phyloP scores from a whole-genome alignment of 2,329 filamentous ascomycete species.

The Monilinia aucupariae region DNA sequence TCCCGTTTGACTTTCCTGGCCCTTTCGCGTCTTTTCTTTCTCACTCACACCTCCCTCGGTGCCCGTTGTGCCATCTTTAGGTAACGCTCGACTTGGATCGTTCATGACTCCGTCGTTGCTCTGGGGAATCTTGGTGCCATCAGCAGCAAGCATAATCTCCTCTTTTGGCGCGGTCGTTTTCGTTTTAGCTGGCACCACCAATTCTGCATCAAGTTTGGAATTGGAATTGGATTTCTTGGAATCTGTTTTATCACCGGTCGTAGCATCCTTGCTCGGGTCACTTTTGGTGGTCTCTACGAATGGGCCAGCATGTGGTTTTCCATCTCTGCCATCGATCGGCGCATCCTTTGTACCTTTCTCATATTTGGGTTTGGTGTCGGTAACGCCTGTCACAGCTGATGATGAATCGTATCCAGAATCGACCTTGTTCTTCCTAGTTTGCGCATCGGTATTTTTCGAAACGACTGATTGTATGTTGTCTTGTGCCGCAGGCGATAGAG shows the following conservation, averaged over 20 bases:
- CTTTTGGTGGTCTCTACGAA: constrained; percentile 54
- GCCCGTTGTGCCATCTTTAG: constrained; percentile 80
- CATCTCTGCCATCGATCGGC: constrained; percentile 87
- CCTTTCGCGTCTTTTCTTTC: constrained; percentile 71
- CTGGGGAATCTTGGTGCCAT: constrained; percentile 57
- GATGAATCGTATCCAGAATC: constrained; percentile 17
- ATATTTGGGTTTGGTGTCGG: constrained; percentile 32
- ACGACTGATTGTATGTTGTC: constrained; percentile 26
- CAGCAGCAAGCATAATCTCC: constrained; percentile 44
- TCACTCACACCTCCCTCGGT: constrained; percentile 86
- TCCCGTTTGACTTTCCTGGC: constrained; percentile 59
- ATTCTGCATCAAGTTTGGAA: constrained; percentile 34
- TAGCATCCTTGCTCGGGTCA: constrained; percentile 44
- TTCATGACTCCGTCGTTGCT: constrained; percentile 85
- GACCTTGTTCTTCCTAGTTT: constrained; percentile 21
- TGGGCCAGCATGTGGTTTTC: constrained; percentile 86
- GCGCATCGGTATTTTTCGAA: constrained; percentile 24
- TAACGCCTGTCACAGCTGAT: constrained; percentile 25
- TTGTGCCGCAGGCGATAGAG: constrained; percentile 34
- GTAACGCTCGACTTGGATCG: constrained; percentile 68
- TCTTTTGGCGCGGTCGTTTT: constrained; percentile 39
- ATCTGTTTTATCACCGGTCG: constrained; percentile 1
- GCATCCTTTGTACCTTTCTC: constrained; percentile 64
- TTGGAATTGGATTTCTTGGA: constrained; percentile 37
- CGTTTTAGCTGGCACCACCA: constrained; percentile 39